Base-by-base conservation (phyloP, 495 filamentous ascomycete genomes). In the Platismatia glauca region DNA sequence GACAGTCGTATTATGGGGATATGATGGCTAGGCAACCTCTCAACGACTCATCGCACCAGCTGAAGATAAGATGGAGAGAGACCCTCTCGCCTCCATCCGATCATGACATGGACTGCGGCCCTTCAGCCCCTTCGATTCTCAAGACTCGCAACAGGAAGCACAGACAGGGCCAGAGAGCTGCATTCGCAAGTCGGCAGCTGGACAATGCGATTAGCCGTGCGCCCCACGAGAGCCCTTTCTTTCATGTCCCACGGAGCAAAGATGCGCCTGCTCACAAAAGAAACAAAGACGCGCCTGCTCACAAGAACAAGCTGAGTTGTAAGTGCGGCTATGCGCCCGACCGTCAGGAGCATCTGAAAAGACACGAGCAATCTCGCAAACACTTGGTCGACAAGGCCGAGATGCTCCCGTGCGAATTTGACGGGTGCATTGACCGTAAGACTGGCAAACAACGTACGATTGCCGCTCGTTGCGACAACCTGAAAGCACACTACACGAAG, bases 301-400 rank as follows among this genome's bases (percentile, higher is more conserved):
- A n/a, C 41, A 64, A 59, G 43, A 37, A 46, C 2, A 27, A 65
- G 7, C 27, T 29, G 4, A 61, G 59, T n/a, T 8, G 9, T 4
- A 1, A 39, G 1, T 61, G 59, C 46, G 18, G 0, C 4, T 12
- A 22, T 24, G 52, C 38, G 20, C 60, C 52, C 46, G 29, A 46
- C 22, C 44, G 64, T 5, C 60, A 34, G 2, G 64, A 66, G n/a
- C 64, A 66, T 35, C 46, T 63, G 7, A 35, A 13, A 33, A 39
- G 64, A 24, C 64, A 66, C 33, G 41, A 59, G 7, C 24, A 27
- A 12, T 50, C 46, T n/a, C n/a, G n/a, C 7, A 39, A 61, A 27
- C 55, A 64, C 29, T 5, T 18, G 6, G 31, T 27, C 1, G 22
- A 37, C 0, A 13, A 38, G 0, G 22, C 29, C 8, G n/a, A 7